These are phyloP conservation scores for Cryptosporidium parvum DNA, from an alignment of 169 alveolate genomes.

Conservation along the genomic window DNA sequence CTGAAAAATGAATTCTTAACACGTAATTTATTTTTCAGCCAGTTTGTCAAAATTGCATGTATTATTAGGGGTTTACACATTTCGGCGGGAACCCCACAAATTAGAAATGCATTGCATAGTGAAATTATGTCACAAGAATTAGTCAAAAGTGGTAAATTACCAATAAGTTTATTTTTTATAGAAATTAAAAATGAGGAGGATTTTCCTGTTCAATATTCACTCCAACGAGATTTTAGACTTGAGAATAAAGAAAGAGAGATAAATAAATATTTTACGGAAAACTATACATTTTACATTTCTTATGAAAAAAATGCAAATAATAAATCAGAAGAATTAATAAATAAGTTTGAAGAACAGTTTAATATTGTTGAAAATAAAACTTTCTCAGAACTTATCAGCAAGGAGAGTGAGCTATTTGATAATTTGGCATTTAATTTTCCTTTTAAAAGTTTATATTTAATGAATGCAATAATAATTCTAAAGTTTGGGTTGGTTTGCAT, in stretches of 20 bases:
- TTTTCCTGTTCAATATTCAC: slow-evolving; percentile 49
- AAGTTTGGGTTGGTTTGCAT: slow-evolving; percentile 11
- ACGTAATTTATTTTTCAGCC: slow-evolving; percentile 5
- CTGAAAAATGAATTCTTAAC: not conserved
- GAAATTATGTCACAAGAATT: not conserved
- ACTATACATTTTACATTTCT: slow-evolving; percentile 35
- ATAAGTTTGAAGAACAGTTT: not conserved
- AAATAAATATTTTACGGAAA: not conserved
- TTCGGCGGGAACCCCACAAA: slow-evolving; percentile 5
- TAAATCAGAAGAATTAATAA: not conserved
- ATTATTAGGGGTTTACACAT: slow-evolving; percentile 31
- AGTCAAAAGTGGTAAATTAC: slow-evolving; percentile 5
- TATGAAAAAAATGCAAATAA: not conserved
- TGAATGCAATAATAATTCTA: not conserved
- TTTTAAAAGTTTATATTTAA: not conserved
- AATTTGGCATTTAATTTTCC: slow-evolving; percentile 60
- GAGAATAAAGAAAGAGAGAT: not conserved
- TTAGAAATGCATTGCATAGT: slow-evolving; percentile 23
- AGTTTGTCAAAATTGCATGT: slow-evolving; percentile 5
- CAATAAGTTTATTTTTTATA: slow-evolving; percentile 21
- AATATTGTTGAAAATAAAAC: not conserved
- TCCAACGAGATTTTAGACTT: not conserved
- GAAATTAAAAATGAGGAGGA: slow-evolving; percentile 53
- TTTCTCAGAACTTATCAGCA: not conserved
- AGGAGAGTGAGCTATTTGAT: slow-evolving; percentile 11